A percentile compares a stretch with the other conserved stretches of the same genome.
These are phyloP conservation scores for Lachancea fermentati DNA, from an alignment of 805 yeast species.

Conservation along the genomic window DNA sequence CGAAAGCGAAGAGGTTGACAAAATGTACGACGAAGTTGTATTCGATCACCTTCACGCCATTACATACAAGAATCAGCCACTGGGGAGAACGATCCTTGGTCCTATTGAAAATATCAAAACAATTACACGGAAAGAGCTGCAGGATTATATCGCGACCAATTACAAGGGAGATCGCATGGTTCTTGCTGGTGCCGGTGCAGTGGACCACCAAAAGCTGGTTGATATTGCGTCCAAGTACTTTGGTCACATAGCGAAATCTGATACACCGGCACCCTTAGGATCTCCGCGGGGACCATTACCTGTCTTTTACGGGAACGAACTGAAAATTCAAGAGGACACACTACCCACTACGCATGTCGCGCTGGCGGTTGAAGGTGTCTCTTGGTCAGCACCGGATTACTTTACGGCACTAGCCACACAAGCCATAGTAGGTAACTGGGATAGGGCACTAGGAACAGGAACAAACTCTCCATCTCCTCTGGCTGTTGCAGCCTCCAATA, in stretches of 20 bases:
- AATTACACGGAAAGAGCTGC: constrained; percentile 70
- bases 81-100: constrained; percentile 95
- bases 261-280: constrained; percentile 63
- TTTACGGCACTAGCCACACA: constrained; percentile 94
- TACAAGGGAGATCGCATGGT: constrained; percentile 98
- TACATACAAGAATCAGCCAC: constrained; percentile 82
- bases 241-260: constrained; percentile 53
- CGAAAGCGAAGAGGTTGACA: constrained; percentile 96
- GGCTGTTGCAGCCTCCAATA: constrained; percentile 52
- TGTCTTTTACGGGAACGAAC: constrained; percentile 78
- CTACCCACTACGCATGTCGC: constrained; percentile 90
- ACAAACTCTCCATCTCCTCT: constrained; percentile 81
- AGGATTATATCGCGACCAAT: constrained; percentile 73
- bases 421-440: constrained; percentile 97
- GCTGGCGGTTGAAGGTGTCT: constrained; percentile 93
- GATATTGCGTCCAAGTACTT: constrained; percentile 69
- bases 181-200: constrained; percentile 93
- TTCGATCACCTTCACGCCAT: constrained; percentile 95
- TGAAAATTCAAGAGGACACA: constrained; percentile 73
- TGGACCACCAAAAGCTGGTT: constrained; percentile 81
- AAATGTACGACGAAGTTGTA: constrained; percentile 96
- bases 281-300: constrained; percentile 61
- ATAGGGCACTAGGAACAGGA: constrained; percentile 81
- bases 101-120: constrained; percentile 84
- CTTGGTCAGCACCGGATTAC: constrained; percentile 95